Conservation (phyloP, 164 flowering plant species). For the Stephania yunnanensis region DNA sequence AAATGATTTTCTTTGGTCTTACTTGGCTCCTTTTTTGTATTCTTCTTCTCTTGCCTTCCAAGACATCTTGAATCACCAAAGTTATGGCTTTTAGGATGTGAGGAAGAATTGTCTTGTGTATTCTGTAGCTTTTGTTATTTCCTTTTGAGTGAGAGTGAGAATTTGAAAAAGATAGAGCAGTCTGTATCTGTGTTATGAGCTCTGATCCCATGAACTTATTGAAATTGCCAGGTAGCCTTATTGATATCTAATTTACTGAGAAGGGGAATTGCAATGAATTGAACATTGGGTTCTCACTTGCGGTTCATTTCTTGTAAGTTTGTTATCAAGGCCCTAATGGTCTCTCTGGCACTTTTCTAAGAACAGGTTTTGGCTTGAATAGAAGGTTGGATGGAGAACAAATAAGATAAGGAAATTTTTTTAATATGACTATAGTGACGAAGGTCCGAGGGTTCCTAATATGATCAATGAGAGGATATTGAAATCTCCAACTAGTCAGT, state of each 20-base stretch:
- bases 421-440: neutral
- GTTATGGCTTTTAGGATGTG: conserved; percentile 13
- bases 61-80: conserved; percentile 10
- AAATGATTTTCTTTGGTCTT: neutral
- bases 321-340: neutral
- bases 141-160: neutral
- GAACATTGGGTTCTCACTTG: neutral
- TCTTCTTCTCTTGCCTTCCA: conserved; percentile 1
- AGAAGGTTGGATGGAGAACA: neutral
- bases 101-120: conserved; percentile 14
- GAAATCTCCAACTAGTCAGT: neutral
- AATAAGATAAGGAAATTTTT: neutral
- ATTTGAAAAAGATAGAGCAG: neutral
- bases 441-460: neutral
- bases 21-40: neutral
- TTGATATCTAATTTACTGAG: neutral
- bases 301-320: neutral
- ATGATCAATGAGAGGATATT: neutral
- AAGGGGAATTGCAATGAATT: neutral
- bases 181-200: neutral
- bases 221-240: neutral
- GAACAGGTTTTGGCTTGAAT: neutral
- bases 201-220: neutral
- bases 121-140: conserved; percentile 5
- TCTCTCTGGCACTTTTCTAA: neutral